phyloP scores from a whole-genome alignment of 331 rosid species.

The Acacia pycnantha region DNA sequence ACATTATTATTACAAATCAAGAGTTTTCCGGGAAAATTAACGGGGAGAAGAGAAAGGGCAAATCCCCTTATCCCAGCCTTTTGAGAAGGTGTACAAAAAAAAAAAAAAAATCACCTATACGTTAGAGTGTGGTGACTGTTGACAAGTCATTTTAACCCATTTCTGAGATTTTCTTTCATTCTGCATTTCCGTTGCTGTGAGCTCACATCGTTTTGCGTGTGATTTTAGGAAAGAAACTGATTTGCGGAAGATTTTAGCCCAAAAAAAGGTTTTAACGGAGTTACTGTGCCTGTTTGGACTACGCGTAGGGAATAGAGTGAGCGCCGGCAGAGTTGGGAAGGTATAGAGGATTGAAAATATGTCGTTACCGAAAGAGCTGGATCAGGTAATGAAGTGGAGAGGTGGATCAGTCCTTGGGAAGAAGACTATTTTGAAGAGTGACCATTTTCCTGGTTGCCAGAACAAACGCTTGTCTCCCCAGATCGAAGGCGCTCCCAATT shows the following conservation, averaged over 20 bases:
- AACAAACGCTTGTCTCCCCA: slow-evolving; percentile 84
- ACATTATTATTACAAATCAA: neutral
- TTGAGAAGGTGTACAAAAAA: neutral
- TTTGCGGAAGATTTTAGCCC: neutral
- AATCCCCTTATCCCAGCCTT: neutral
- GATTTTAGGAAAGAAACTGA: neutral
- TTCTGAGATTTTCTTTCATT: neutral
- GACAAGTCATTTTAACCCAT: neutral
- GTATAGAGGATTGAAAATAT: slow-evolving; percentile 28
- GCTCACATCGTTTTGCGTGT: neutral
- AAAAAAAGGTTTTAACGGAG: neutral
- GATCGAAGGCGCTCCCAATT: slow-evolving; percentile 95
- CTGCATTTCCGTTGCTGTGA: slow-evolving; percentile 2
- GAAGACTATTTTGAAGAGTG: slow-evolving; percentile 89
- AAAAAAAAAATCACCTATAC: neutral
- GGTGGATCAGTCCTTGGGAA: slow-evolving; percentile 86
- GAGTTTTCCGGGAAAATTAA: neutral
- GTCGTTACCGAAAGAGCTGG: slow-evolving; percentile 68
- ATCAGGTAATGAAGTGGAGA: slow-evolving; percentile 79
- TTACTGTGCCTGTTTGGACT: neutral
- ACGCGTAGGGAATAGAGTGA: neutral
- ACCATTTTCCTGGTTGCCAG: slow-evolving; percentile 98
- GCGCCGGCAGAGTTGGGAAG: neutral
- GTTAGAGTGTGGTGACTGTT: neutral
- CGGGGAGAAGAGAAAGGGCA: neutral